Evolutionary conservation across 805 yeast genomes (phyloP), one percentile per base, ranked within the genome.

Genomic region (Teunomyces aglyptinius): DNA sequence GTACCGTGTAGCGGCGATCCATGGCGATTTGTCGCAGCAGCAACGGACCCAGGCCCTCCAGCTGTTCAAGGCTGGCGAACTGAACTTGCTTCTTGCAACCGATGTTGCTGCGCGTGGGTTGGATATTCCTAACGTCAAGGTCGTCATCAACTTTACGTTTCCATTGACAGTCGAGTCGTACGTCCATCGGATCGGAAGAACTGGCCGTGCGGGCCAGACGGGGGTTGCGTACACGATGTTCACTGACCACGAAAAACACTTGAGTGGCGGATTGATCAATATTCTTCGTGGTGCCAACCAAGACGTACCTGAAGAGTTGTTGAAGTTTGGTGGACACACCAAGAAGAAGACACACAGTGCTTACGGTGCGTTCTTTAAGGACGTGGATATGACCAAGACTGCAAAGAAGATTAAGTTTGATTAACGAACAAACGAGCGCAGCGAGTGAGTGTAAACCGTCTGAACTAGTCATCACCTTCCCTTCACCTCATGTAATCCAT

Each of bases 21-120:
- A 94, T 63, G 99, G 99, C 50, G 98, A 94, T 65, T 76, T 94
- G 60, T 78, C 89, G 42, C 99, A 94, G 71, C 85, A 78, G 44
- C 97, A 92, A 70, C 84, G 99, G 71, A 86, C 96, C 3, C 80
- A 75, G 53, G 96, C 99, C 6, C 75, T 94, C 52, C 85, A 83
- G 31, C 81, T 82, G 51, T 94, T 94, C 76, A 94, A 94, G 68
- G 67, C 76, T 29, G 98, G 98, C 26, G 76, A 76, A 42, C 77
- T 85, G 45, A 83, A 78, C 56, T 70, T 94, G 38, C 71, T 94
- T 67, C 77, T 94, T 56, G 99, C 99, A 26, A 94, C 99, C 2
- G 99, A 94, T 71, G 99, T 91, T 48, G 97, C 97, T 44, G 97
- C 97, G 34, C 82, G 98, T 76, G 98, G 98, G 53, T 77, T 94